Evolutionary conservation across 2,329 filamentous ascomycete species (phyloP), one percentile per base, ranked within the genome.

Genomic region (Cordyceps cicadae): DNA sequence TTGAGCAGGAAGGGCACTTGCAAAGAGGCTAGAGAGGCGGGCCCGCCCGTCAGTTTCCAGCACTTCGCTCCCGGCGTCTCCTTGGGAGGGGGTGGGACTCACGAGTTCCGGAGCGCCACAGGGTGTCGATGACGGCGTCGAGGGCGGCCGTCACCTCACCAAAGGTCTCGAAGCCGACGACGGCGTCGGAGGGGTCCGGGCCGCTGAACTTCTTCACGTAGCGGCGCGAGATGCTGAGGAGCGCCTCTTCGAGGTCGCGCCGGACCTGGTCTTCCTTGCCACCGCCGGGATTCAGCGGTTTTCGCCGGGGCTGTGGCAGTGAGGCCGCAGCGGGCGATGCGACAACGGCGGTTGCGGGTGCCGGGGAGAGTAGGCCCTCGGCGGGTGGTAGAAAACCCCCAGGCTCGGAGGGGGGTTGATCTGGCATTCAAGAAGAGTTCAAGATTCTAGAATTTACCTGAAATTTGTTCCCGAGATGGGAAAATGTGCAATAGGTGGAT

Each of bases 51-150:
- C 32, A 57, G 21, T 7, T 45, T 46, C 15, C 17, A 14, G 17
- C 5, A n/a, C 6, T 7, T 43, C 8, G 3, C 15, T 41, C 37
- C 14, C 39, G 39, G 19, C 21, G 19, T 32, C 39, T 49, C 9
- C 2, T 6, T 15, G 37, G 29, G 12, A n/a, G n/a, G 21, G 4
- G 5, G 2, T 17, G 37, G 12, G 5, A 72, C 89, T 71, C 79
- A 92, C 91, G 91, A 24, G 92, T 96, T 11, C 89, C 90, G 34
- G 87, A 90, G 24, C 90, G 82, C 93, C 93, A 97, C 5, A 96
- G 75, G 8, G 95, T 82, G 71, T 95, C 88, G 17, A 96, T 75
- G 14, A 96, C 71, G 6, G 80, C 79, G 60, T 92, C 88, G 0
- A 96, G 73, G 68, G 96, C 91, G 61, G 77, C 82, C 59, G 85